Percentiles rank a stretch among this genome's conserved stretches.
These are phyloP conservation scores for Zizania palustris DNA, from an alignment of 202 grass and related monocot genomes.

Conservation along the genomic window DNA sequence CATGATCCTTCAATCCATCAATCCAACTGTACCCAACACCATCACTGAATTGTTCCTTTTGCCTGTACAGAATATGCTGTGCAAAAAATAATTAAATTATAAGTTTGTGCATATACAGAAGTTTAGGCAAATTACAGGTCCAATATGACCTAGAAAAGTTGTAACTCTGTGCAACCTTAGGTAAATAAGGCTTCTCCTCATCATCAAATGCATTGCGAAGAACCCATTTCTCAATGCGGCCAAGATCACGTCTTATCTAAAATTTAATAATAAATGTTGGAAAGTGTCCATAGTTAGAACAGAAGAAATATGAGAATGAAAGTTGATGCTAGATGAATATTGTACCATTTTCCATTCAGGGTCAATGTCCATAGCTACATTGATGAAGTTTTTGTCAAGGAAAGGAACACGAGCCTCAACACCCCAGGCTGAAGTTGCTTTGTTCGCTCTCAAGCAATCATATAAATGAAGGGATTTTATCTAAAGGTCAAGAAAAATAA, in stretches of 20 bases:
- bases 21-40: conserved; percentile 99
- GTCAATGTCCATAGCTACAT: conserved; percentile 92
- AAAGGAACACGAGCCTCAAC: conserved; percentile 95
- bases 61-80: conserved; percentile 96
- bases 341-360: conserved; percentile 98
- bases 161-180: conserved; percentile 60
- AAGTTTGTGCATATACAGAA: conserved; percentile 1
- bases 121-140: conserved; percentile 24
- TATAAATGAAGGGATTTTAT: conserved; percentile 98
- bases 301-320: neutral
- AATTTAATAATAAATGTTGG: conserved; percentile 24
- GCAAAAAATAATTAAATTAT: conserved; percentile 39
- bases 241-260: conserved; percentile 78
- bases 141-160: conserved; percentile 6
- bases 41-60: conserved; percentile 99
- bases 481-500: conserved; percentile 50
- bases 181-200: conserved; percentile 83
- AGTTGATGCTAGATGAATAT: neutral
- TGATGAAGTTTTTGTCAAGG: conserved; percentile 91
- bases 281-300: neutral
- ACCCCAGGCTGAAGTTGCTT: conserved; percentile 97
- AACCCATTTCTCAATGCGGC: conserved; percentile 95
- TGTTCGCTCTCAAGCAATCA: conserved; percentile 97
- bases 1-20: conserved; percentile 93
- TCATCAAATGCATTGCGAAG: conserved; percentile 98